These are phyloP conservation scores for Saturnispora hagleri DNA, from an alignment of 805 yeast species.

Conservation along the genomic window DNA sequence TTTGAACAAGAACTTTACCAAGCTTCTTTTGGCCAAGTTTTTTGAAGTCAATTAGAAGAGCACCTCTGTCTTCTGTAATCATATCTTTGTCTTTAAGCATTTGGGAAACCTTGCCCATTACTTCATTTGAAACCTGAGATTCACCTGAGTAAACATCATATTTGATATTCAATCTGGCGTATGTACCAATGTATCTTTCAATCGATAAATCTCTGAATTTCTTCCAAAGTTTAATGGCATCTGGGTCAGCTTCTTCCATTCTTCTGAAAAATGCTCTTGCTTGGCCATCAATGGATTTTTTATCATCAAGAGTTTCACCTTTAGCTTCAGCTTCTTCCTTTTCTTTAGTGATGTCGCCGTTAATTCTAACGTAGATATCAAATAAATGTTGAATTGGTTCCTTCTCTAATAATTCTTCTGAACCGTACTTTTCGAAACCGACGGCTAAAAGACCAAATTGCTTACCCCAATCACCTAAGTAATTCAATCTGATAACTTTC, in stretches of 20 bases:
- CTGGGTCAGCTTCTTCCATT: constrained; percentile 91
- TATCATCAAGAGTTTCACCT: constrained; percentile 40
- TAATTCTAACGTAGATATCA: constrained; percentile 84
- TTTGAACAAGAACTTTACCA: constrained; percentile 87
- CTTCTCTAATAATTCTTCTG: constrained; percentile 52
- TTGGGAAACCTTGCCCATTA: constrained; percentile 58
- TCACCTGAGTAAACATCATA: constrained; percentile 93
- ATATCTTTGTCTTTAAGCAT: constrained; percentile 58
- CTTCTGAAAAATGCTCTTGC: constrained; percentile 82
- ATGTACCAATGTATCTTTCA: constrained; percentile 75
- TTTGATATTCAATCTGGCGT: constrained; percentile 82
- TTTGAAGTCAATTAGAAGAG: constrained; percentile 76
- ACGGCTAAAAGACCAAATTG: constrained; percentile 95
- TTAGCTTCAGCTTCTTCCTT: constrained; percentile 43
- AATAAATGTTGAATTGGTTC: constrained; percentile 94
- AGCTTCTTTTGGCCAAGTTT: constrained; percentile 74
- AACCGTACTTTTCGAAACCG: constrained; percentile 82
- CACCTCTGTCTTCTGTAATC: constrained; percentile 84
- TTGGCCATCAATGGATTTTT: constrained; percentile 55
- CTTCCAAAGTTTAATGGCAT: constrained; percentile 70
- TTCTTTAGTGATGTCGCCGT: constrained; percentile 63
- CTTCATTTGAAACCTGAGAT: constrained; percentile 75
- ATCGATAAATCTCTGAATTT: constrained; percentile 88
- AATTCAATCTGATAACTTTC: constrained; percentile 87
- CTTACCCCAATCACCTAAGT: constrained; percentile 99